Percentiles rank a stretch among this genome's conserved stretches.
Evolutionary conservation across 805 yeast species (phyloP).

Genomic region (Saturnispora kantuleensis): DNA sequence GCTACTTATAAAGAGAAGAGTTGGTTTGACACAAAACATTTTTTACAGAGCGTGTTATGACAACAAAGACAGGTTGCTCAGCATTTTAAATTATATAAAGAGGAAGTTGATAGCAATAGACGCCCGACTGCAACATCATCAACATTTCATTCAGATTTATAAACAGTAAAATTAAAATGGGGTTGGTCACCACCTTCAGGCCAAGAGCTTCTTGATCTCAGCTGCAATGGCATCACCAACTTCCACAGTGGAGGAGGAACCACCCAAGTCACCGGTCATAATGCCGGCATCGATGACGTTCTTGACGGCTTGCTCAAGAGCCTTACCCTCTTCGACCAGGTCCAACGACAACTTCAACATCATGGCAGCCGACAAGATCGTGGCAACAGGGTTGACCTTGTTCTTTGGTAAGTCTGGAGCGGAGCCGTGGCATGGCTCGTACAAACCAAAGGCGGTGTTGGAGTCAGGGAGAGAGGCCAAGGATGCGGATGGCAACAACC

Average conservation of each 20-base stretch:
- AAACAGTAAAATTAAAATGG: neutral
- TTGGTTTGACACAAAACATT: too few species aligned
- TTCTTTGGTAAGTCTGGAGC: slow-evolving; percentile 89
- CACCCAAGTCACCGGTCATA: slow-evolving; percentile 88
- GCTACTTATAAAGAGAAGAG: neutral
- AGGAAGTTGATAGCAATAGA: too few species aligned
- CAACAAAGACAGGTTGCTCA: too few species aligned
- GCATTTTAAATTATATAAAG: too few species aligned
- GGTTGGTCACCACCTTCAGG: slow-evolving; percentile 1
- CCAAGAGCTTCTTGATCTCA: slow-evolving; percentile 40
- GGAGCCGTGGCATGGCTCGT: slow-evolving; percentile 98
- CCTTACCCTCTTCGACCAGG: slow-evolving; percentile 74
- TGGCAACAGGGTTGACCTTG: slow-evolving; percentile 92
- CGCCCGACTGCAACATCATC: too few species aligned
- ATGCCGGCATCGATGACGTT: slow-evolving; percentile 72
- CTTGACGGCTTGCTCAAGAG: slow-evolving; percentile 80
- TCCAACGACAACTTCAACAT: slow-evolving; percentile 89
- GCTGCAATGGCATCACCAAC: slow-evolving; percentile 90
- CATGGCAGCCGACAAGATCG: slow-evolving; percentile 93
- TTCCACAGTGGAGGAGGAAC: slow-evolving; percentile 71
- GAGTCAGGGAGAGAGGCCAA: slow-evolving; percentile 95
- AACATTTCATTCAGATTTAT: neutral
- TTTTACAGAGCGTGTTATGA: too few species aligned
- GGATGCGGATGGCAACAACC: slow-evolving; percentile 92
- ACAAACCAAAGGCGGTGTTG: slow-evolving; percentile 87